Evolutionary conservation across 108 stramenopile genomes (phyloP), one percentile per base, ranked within the genome.

Genomic region (Pseudonitzschia pungens): DNA sequence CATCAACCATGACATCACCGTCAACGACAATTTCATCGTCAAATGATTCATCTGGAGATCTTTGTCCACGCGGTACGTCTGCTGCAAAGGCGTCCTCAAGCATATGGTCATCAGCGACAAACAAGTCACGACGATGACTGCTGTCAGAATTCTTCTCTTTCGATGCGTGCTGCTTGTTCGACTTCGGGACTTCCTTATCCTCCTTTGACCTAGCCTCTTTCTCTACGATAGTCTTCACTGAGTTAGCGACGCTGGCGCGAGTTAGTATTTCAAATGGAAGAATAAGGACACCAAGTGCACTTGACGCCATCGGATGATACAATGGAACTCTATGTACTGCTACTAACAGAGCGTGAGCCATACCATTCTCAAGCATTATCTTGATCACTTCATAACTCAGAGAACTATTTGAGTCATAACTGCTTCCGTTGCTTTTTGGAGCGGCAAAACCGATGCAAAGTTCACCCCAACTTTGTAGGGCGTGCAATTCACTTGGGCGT

Each of bases 251-350:
- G 66, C 65, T 78, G 0, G 73, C 48, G 65, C 96, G 80, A 9
- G 92, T 92, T 60, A 96, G 78, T 43, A 96, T 87, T 83, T 97
- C 97, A 56, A 97, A 83, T 2, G 95, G 94, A 29, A 90, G 75
- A 12, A 96, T 69, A 5, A 97, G 81, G 44, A 88, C 78, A 3
- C 81, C 82, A 15, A 85, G 84, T 27, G 82, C 81, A 1, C 66
- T 58, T 8, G 86, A 70, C 12, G 97, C 95, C 69, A 87, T 84
- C 11, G 92, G 86, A 73, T 93, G 89, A 56, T 87, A 57, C n/a
- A 97, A 81, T 20, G 85, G 79, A 31, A 97, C 84, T 71, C 76
- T 77, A 32, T 88, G 84, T 18, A 96, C 80, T 10, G 92, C 92
- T 32, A 76, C 65, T 60, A 96, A 76, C 22, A 97, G 75, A 22